These are phyloP conservation scores for Solanum sparsipilum DNA, from an alignment of 257 asterid genomes.

Conservation along the genomic window DNA sequence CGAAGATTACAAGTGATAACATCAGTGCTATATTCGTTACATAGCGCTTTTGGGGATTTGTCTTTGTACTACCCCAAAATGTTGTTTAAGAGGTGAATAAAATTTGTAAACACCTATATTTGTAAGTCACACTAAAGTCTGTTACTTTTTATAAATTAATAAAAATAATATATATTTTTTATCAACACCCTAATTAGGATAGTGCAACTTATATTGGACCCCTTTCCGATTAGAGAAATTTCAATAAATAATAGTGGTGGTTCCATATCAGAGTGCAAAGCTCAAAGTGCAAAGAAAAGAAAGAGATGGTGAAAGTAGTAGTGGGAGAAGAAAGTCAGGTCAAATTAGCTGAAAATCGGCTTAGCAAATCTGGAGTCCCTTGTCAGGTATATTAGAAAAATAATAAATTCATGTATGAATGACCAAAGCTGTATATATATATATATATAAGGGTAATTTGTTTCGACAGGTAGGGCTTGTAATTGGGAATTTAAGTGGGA, in stretches of 20 bases:
- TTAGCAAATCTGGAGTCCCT: constrained; percentile 40
- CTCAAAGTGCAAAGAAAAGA: not conserved
- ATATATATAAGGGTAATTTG: not conserved
- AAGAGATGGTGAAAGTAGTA: constrained; percentile 62
- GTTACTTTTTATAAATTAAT: not conserved
- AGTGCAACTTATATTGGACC: not conserved
- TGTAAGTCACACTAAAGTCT: not conserved
- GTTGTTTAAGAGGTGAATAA: too few species aligned
- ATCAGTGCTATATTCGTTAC: too few species aligned
- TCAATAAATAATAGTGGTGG: not conserved
- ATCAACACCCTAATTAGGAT: too few species aligned
- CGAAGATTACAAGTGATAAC: too few species aligned
- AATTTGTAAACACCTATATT: not conserved
- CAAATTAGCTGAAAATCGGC: constrained; percentile 58
- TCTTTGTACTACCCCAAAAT: too few species aligned
- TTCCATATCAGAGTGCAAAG: not conserved
- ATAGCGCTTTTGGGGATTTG: too few species aligned
- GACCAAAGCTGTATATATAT: not conserved
- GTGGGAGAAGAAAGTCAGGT: constrained; percentile 73
- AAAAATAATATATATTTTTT: too few species aligned
- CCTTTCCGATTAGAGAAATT: not conserved
- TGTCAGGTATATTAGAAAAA: constrained; percentile 33
- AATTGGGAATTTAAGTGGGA: constrained; percentile 68
- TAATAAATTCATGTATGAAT: not conserved
- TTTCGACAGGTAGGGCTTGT: constrained; percentile 68